Base-by-base conservation (phyloP, 768 basidiomycete species). In the Rhizopogon vinicolor region DNA sequence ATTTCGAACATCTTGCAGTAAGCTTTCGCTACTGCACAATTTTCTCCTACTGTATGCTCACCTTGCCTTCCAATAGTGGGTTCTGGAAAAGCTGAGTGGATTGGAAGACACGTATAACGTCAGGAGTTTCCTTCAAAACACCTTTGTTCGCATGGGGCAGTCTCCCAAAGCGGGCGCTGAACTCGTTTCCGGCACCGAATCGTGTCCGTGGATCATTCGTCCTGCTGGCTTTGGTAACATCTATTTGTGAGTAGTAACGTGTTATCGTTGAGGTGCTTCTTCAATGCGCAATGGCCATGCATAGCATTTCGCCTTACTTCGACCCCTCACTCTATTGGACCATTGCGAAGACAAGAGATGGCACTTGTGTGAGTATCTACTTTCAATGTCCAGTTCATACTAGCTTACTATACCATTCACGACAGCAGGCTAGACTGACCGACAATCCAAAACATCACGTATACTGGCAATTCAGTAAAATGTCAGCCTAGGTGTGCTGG, bases 281-380 rank as follows among this genome's bases (percentile, higher is more conserved):
- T 25, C 5, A 49, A 49, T 9, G 33, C 8, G 19, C 33, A 10
- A 25, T 41, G 14, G 19, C 5, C 10, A 16, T 19, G 12, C 25
- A 25, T 35, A 49, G 48, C 14, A 49, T 49, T 37, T 49, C 48
- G 9, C 48, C 48, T 16, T 22, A 10, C 9, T 37, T 19, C 2
- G 37, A 49, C 16, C 48, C 9, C 48, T 49, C 48, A 2, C 48
- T 49, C 48, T 49, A 49, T 37, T 49, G 35, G 48, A 49, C 48
- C 22, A 35, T 49, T 6, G 35, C 37, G 35, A 49, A 37, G 48
- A 49, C 48, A 3, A 37, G 35, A 14, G 48, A 49, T 49, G 48
- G 48, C 5, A 37, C 35, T 13, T 37, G 16, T 37, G 48, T 49
- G 22, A 49, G 35, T 10, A 49, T 25, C 5, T 22, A 10, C 19